Base-by-base conservation (phyloP, 2,329 filamentous ascomycete species). In the Cyphellophora attinorum region DNA sequence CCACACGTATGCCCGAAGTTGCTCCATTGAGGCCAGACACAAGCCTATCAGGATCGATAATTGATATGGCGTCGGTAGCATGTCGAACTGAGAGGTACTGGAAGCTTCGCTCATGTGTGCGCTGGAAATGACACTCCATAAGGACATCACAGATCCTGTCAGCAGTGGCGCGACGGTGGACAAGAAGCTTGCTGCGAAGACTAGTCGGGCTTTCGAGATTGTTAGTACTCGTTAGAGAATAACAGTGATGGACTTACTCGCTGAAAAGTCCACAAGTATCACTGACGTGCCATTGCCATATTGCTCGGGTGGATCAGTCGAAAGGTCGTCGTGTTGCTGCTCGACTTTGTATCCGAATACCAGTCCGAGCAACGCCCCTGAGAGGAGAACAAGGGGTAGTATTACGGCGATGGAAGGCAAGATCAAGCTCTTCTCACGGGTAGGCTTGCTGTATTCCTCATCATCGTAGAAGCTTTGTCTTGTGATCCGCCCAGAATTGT, bases 111-210 rank as follows among this genome's bases (percentile, higher is more conserved):
- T 35, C 13, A 41, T 39, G 41, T 45, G 15, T 31, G 27, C 8
- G 37, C 35, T 18, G 36, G 38, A 21, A 17, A 33, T 17, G 28
- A 38, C 16, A 41, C 38, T 39, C 16, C 33, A 28, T 21, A 47
- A 31, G 23, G 27, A 39, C 46, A 49, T 47, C 31, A 49, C 36
- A 29, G 43, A 49, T 25, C 38, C 35, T 10, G 42, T 40, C 13
- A 49, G 33, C 6, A 49, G 30, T 19, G 46, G 46, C 6, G 46
- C 46, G 5, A 49, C 28, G 11, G 46, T 47, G n/a, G 44, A 47
- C 8, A 41, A 33, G 35, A 41, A 47, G 2, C 37, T 41, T 3
- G 46, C 44, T 11, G 44, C 40, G 31, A 49, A 49, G 5, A 41
- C 44, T 11, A 49, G 42, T 25, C 41, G 35, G 11, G 44, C 29